Conservation (phyloP, 805 yeast genomes). For the Barnettozyma salicaria region DNA sequence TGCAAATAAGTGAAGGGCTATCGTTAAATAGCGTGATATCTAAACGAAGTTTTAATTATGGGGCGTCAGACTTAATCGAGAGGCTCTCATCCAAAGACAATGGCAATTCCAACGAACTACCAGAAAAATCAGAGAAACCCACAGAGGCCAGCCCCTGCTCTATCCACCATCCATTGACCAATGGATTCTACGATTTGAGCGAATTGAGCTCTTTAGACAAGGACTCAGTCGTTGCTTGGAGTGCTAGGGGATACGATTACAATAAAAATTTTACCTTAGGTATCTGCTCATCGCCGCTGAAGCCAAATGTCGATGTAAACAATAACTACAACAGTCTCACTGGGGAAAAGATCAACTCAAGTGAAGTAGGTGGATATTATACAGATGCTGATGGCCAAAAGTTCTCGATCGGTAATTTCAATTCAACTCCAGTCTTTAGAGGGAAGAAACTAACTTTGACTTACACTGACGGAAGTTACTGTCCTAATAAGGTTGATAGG, state of each 20-base stretch:
- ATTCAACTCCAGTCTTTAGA: constrained; percentile 56
- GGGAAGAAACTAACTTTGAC: constrained; percentile 68
- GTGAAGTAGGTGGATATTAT: constrained; percentile 53
- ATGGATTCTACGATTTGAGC: constrained; percentile 33
- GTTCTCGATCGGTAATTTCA: constrained; percentile 55
- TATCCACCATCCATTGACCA: constrained; percentile 35
- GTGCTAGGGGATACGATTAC: constrained; percentile 63
- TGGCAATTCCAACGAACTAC: constrained; percentile 5
- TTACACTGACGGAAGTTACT: constrained; percentile 62
- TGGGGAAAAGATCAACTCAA: constrained; percentile 27
- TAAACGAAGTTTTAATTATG: constrained; percentile 17
- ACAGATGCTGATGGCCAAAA: constrained; percentile 38
- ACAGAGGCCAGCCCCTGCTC: constrained; percentile 34
- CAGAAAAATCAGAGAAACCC: constrained; percentile 9
- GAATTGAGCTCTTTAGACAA: constrained; percentile 25
- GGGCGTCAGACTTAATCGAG: constrained; percentile 17
- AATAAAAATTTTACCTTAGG: constrained; percentile 69
- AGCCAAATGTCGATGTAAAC: constrained; percentile 23
- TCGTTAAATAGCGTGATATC: too few species aligned
- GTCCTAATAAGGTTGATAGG: constrained; percentile 49
- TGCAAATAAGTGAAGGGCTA: too few species aligned
- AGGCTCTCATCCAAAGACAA: constrained; percentile 9
- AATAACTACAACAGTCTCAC: constrained; percentile 21
- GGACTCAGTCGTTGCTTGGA: constrained; percentile 43
- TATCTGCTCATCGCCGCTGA: constrained; percentile 56